Evolutionary conservation across 495 filamentous ascomycete species (phyloP).

Genomic region (Margaritispora aquatica): DNA sequence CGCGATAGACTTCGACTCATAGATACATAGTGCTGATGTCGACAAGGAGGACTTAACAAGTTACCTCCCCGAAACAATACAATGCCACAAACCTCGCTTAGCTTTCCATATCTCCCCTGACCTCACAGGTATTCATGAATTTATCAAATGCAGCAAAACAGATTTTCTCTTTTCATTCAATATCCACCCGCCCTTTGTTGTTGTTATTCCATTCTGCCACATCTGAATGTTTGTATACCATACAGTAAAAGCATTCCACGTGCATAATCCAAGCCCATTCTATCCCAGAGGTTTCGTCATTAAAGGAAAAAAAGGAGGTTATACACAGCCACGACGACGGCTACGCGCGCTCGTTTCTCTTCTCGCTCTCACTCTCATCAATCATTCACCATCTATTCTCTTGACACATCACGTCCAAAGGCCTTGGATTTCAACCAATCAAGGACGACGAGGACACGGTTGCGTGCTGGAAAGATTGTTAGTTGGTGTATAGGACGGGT

Average conservation of each 20-base stretch:
- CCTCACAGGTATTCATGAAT: too few relatives aligned
- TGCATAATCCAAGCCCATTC: too few relatives aligned
- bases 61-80: too few relatives aligned
- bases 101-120: too few relatives aligned
- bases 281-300: slow-evolving; percentile 20
- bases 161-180: not conserved
- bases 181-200: too few relatives aligned
- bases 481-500: not conserved
- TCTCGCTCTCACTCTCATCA: not conserved
- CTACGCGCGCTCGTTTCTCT: not conserved
- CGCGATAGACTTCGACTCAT: too few relatives aligned
- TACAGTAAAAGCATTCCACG: slow-evolving; percentile 2
- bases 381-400: slow-evolving; percentile 55
- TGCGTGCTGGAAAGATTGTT: slow-evolving; percentile 54
- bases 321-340: not conserved
- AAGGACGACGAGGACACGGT: slow-evolving; percentile 83
- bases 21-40: too few relatives aligned
- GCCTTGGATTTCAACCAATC: slow-evolving; percentile 96
- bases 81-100: too few relatives aligned
- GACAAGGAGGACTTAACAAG: too few relatives aligned
- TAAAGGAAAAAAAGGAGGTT: slow-evolving; percentile 5
- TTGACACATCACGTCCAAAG: slow-evolving; percentile 92
- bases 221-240: slow-evolving; percentile 10
- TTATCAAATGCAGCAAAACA: too few relatives aligned
- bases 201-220: not conserved